A percentile compares a stretch with the other conserved stretches of the same genome.
phyloP scores from a whole-genome alignment of 805 yeast genomes.

The Candida oleophila region DNA sequence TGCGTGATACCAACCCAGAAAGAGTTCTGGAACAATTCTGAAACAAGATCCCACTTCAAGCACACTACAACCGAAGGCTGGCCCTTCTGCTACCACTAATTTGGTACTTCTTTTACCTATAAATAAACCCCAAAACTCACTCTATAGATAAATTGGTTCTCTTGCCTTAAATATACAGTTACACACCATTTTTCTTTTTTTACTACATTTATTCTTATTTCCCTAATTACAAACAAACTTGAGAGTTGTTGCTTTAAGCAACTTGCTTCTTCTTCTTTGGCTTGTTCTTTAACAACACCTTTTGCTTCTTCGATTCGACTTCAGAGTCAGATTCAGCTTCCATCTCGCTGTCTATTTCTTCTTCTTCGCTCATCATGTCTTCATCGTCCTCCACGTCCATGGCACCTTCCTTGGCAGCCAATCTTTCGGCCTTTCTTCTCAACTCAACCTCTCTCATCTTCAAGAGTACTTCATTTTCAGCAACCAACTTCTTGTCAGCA shows the following conservation, averaged over 20 bases:
- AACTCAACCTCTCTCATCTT: constrained; percentile 92
- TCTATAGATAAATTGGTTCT: too few relatives aligned
- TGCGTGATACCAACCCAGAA: too few relatives aligned
- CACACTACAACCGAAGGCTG: too few relatives aligned
- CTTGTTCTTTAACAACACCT: constrained; percentile 60
- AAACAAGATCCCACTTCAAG: too few relatives aligned
- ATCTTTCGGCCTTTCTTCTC: constrained; percentile 70
- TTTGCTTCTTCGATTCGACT: constrained; percentile 38
- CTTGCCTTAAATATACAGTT: too few relatives aligned
- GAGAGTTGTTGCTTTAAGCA: neutral
- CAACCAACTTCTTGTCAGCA: constrained; percentile 85
- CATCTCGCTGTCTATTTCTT: constrained; percentile 48
- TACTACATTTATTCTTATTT: neutral
- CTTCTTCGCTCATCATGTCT: constrained; percentile 32
- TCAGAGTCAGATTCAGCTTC: constrained; percentile 44
- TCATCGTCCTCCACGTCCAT: constrained; percentile 42
- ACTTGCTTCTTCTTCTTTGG: constrained; percentile 48
- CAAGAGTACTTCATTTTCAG: constrained; percentile 82
- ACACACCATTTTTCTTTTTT: neutral
- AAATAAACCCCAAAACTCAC: too few relatives aligned
- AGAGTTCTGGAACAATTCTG: too few relatives aligned
- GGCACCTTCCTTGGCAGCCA: constrained; percentile 55
- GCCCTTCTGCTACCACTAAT: too few relatives aligned
- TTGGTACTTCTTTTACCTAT: too few relatives aligned
- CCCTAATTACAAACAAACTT: neutral